Percentiles rank a stretch among this genome's conserved stretches.
phyloP scores from a whole-genome alignment of 768 basidiomycete species.

The Coprinellus micaceus region DNA sequence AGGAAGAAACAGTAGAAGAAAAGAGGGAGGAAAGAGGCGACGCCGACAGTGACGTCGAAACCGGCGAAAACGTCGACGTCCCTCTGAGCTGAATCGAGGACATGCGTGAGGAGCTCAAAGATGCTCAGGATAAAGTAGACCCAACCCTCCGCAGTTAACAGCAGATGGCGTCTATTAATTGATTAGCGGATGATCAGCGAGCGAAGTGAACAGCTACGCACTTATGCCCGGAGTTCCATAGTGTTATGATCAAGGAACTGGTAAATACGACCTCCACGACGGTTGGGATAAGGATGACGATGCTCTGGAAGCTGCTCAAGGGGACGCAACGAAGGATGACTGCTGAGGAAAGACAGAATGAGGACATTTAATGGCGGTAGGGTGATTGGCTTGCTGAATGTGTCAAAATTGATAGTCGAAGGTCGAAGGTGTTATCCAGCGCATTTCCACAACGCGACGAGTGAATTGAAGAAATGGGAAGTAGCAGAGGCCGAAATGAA shows the following conservation, averaged over 20 bases:
- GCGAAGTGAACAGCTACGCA: background rate
- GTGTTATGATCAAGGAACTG: conserved; percentile 46
- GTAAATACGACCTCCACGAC: conserved; percentile 61
- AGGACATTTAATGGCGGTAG: conserved; percentile 7
- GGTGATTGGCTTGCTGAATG: background rate
- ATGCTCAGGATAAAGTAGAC: conserved; percentile 56
- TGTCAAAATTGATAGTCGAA: background rate
- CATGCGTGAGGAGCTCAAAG: conserved; percentile 57
- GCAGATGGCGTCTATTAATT: conserved; percentile 44
- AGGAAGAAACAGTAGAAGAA: conserved; percentile 62
- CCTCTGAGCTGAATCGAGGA: conserved; percentile 47
- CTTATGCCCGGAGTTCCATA: conserved; percentile 37
- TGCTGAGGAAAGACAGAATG: conserved; percentile 65
- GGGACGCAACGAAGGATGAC: conserved; percentile 68
- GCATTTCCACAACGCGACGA: conserved; percentile 1
- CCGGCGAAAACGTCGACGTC: conserved; percentile 43
- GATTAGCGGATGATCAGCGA: background rate
- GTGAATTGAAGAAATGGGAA: background rate
- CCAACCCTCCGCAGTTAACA: conserved; percentile 62
- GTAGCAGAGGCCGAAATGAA: background rate
- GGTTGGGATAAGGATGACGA: conserved; percentile 57
- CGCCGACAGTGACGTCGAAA: conserved; percentile 54
- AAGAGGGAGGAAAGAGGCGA: conserved; percentile 61
- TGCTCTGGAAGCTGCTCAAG: conserved; percentile 43
- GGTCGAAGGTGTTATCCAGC: background rate